phyloP scores from a whole-genome alignment of 371 early-diverging fungal species.

The Mucor piriformis region DNA sequence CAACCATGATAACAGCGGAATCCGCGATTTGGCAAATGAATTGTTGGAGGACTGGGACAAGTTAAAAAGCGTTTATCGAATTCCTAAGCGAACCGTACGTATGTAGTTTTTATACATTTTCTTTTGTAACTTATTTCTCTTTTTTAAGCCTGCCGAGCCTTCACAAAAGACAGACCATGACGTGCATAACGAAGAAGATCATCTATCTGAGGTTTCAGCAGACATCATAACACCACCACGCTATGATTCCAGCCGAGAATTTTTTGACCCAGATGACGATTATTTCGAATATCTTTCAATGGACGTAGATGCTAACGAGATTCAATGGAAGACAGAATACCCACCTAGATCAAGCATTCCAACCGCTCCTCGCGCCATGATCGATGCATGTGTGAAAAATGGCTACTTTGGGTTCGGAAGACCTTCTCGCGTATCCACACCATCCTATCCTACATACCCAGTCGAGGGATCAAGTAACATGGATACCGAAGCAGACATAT shows the following conservation, averaged over 20 bases:
- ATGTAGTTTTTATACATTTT: background rate
- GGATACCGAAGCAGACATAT: background rate
- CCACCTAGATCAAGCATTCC: conserved; percentile 32
- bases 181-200: background rate
- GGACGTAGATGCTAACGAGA: conserved; percentile 17
- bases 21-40: conserved; percentile 36
- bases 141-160: background rate
- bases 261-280: conserved; percentile 39
- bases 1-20: conserved; percentile 39
- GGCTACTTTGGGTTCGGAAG: conserved; percentile 22
- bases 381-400: conserved; percentile 31
- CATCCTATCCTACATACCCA: conserved; percentile 4
- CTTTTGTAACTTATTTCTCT: background rate
- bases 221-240: background rate
- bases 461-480: background rate
- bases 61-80: conserved; percentile 62
- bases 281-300: conserved; percentile 37
- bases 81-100: conserved; percentile 49
- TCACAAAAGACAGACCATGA: background rate
- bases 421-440: conserved; percentile 3
- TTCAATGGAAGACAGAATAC: conserved; percentile 28
- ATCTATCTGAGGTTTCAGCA: background rate
- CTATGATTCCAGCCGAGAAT: conserved; percentile 27
- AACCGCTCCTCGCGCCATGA: conserved; percentile 41
- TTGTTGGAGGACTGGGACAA: conserved; percentile 54